Conservation (phyloP, 2,329 filamentous ascomycete species). For the Mycogone perniciosa region DNA sequence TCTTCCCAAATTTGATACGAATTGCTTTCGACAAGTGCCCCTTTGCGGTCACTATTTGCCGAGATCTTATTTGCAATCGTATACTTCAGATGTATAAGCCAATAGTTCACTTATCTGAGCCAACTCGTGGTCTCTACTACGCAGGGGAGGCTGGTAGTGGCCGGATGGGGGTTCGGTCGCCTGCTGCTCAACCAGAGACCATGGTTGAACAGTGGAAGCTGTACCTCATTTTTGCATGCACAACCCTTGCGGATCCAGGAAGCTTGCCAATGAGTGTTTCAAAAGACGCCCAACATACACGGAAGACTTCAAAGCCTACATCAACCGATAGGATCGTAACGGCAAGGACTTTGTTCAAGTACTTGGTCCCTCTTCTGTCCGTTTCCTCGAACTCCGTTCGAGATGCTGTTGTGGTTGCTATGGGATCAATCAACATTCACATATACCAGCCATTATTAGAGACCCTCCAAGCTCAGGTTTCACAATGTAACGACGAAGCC, state of each 20-base stretch:
- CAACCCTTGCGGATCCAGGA: constrained; percentile 81
- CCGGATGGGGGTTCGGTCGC: constrained; percentile 46
- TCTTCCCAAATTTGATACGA: constrained; percentile 90
- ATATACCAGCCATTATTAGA: constrained; percentile 88
- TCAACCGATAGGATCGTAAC: constrained; percentile 75
- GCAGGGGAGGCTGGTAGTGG: constrained; percentile 50
- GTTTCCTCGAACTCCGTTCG: constrained; percentile 74
- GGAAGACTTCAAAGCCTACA: constrained; percentile 69
- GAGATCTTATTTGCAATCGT: constrained; percentile 87
- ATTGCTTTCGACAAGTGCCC: constrained; percentile 87
- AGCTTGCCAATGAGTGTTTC: constrained; percentile 35
- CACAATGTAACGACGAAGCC: constrained; percentile 81
- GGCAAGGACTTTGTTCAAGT: constrained; percentile 82
- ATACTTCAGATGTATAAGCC: constrained; percentile 88
- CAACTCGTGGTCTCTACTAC: constrained; percentile 57
- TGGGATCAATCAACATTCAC: constrained; percentile 92
- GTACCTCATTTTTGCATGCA: constrained; percentile 95
- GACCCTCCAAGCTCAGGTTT: constrained; percentile 79
- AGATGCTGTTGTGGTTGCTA: constrained; percentile 81
- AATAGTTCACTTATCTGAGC: constrained; percentile 74
- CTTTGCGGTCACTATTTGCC: constrained; percentile 81
- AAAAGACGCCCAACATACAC: constrained; percentile 64
- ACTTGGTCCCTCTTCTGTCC: constrained; percentile 80
- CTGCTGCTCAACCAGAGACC: constrained; percentile 72
- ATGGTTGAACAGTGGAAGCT: constrained; percentile 97